Conservation (phyloP, 176 grass and related monocot genomes). For the Juncus inflexus region DNA sequence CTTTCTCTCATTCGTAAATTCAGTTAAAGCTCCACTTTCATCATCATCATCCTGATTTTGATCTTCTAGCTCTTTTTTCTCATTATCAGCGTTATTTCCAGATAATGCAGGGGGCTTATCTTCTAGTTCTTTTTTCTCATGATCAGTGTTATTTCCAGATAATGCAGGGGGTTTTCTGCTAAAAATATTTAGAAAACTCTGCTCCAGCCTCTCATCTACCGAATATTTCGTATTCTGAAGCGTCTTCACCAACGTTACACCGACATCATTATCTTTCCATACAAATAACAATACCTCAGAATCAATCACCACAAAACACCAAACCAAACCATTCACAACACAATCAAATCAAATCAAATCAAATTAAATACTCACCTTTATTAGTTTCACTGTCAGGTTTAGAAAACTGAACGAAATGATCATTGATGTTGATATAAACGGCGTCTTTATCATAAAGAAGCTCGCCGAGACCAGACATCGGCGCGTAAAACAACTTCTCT, state of each 20-base stretch:
- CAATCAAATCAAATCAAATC: not conserved
- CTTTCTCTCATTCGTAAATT: conserved; percentile 25
- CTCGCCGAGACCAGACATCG: conserved; percentile 97
- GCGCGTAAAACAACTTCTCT: conserved; percentile 94
- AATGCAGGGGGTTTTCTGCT: conserved; percentile 37
- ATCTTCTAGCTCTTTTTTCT: conserved; percentile 29
- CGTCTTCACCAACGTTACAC: conserved; percentile 60
- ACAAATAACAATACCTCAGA: conserved; percentile 7
- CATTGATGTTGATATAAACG: conserved; percentile 94
- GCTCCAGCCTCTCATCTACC: conserved; percentile 80
- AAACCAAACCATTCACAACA: not conserved
- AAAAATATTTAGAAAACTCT: conserved; percentile 84
- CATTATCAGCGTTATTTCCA: conserved; percentile 6
- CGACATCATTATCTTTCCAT: conserved; percentile 78
- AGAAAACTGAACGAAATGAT: conserved; percentile 96
- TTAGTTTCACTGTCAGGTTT: conserved; percentile 49
- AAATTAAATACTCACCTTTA: not conserved
- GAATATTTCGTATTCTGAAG: conserved; percentile 87
- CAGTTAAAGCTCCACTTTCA: conserved; percentile 12
- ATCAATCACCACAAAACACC: not conserved
- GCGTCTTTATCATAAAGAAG: conserved; percentile 96
- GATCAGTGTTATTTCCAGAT: conserved; percentile 16
- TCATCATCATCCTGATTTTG: conserved; percentile 32
- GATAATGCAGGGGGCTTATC: conserved; percentile 27
- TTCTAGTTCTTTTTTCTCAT: conserved; percentile 19